These are phyloP conservation scores for Phialophora verrucosa DNA, from an alignment of 2,329 filamentous ascomycete genomes.

Conservation along the genomic window DNA sequence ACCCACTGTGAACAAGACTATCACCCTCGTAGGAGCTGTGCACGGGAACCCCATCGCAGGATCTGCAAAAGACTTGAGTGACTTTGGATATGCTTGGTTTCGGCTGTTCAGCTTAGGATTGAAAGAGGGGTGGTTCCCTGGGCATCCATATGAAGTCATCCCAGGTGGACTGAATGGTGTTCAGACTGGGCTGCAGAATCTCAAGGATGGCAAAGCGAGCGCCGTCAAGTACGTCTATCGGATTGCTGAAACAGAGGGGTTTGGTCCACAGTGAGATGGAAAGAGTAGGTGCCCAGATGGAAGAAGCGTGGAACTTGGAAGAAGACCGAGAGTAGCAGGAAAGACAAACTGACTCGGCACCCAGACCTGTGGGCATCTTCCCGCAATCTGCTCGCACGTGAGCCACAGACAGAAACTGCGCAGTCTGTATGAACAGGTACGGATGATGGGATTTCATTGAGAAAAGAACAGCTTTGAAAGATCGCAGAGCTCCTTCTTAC, in stretches of 20 bases:
- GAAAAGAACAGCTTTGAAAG: not conserved
- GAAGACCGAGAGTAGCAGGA: not conserved
- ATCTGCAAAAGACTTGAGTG: slow-evolving; percentile 27
- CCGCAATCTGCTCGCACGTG: too few species aligned
- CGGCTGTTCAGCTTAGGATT: slow-evolving; percentile 54
- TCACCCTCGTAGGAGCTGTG: slow-evolving; percentile 10
- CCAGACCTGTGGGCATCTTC: not conserved
- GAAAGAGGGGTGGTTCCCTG: slow-evolving; percentile 55
- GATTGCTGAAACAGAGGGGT: slow-evolving; percentile 1
- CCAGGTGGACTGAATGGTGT: slow-evolving; percentile 61
- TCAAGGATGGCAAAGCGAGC: slow-evolving; percentile 66
- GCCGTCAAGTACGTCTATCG: slow-evolving; percentile 65
- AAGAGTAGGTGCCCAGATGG: not conserved
- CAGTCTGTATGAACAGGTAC: not conserved
- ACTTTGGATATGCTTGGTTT: slow-evolving; percentile 56
- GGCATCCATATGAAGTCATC: slow-evolving; percentile 59
- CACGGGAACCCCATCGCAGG: not conserved
- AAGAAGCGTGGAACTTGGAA: not conserved
- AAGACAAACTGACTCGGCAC: not conserved
- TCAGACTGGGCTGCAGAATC: slow-evolving; percentile 58
- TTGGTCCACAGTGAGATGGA: not conserved
- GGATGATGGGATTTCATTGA: too few species aligned
- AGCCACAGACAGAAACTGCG: not conserved
- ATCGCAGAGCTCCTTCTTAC: too few species aligned
- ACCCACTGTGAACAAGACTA: not conserved